phyloP scores from a whole-genome alignment of 108 stramenopile species.

The Skeletonema potamos region DNA sequence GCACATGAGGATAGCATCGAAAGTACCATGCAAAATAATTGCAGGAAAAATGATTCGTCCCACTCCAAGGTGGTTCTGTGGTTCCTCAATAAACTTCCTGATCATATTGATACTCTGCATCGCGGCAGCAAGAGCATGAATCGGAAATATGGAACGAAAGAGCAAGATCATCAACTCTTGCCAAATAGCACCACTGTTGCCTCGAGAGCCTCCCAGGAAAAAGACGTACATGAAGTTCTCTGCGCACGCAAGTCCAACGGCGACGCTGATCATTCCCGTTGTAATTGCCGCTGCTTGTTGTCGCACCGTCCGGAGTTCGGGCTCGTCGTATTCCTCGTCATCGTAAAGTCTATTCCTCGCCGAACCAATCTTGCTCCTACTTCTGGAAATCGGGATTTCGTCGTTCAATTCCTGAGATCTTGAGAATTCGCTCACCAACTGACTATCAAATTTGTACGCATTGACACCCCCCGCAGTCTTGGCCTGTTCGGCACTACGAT shows the following conservation, averaged over 20 bases:
- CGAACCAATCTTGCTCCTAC: slow-evolving; percentile 7
- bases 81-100: slow-evolving; percentile 77
- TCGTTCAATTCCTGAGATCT: slow-evolving; percentile 38
- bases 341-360: slow-evolving; percentile 2
- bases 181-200: slow-evolving; percentile 18
- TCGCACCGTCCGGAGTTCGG: slow-evolving; percentile 69
- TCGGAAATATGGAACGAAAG: slow-evolving; percentile 83
- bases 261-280: slow-evolving; percentile 86
- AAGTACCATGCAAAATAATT: slow-evolving; percentile 80
- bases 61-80: slow-evolving; percentile 72
- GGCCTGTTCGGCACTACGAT: slow-evolving; percentile 59
- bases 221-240: slow-evolving; percentile 91
- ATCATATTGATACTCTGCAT: slow-evolving; percentile 88
- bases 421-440: slow-evolving; percentile 43
- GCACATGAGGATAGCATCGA: slow-evolving; percentile 78
- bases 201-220: slow-evolving; percentile 68
- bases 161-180: slow-evolving; percentile 76
- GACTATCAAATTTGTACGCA: slow-evolving; percentile 64
- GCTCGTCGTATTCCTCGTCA: slow-evolving; percentile 57
- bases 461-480: slow-evolving; percentile 67
- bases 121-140: slow-evolving; percentile 86
- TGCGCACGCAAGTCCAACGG: slow-evolving; percentile 87
- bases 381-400: slow-evolving; percentile 22
- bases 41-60: slow-evolving; percentile 81
- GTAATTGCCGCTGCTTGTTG: slow-evolving; percentile 90